Conservation (phyloP, 106 monocot species). For the Dendrobium chrysotoxum region DNA sequence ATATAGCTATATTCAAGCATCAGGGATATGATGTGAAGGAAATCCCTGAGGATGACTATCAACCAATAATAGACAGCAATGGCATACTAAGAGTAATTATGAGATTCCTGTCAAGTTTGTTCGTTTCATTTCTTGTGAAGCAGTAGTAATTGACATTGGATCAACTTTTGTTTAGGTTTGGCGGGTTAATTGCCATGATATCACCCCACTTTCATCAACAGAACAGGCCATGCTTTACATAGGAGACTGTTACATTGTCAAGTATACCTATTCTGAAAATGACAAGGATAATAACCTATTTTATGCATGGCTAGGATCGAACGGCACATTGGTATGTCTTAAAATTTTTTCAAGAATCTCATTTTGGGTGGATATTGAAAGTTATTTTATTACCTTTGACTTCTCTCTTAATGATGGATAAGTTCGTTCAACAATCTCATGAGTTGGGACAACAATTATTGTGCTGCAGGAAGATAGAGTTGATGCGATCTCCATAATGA, state of each 20-base stretch:
- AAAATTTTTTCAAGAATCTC: background rate
- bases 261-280: constrained; percentile 28
- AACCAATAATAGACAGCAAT: constrained; percentile 23
- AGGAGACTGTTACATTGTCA: constrained; percentile 49
- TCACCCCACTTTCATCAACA: constrained; percentile 19
- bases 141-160: background rate
- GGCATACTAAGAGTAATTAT: constrained; percentile 38
- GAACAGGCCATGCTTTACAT: constrained; percentile 34
- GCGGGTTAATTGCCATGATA: constrained; percentile 26
- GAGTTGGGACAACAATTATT: background rate
- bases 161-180: constrained; percentile 27
- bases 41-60: constrained; percentile 29
- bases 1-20: constrained; percentile 49
- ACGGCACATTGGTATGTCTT: constrained; percentile 27
- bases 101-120: background rate
- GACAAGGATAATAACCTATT: constrained; percentile 32
- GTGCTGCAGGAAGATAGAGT: constrained; percentile 39
- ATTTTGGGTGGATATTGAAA: background rate
- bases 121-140: background rate
- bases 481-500: constrained; percentile 20
- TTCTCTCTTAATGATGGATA: background rate
- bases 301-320: constrained; percentile 41
- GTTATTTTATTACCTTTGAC: background rate
- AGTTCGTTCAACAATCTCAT: background rate
- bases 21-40: constrained; percentile 52